phyloP scores from a whole-genome alignment of 1,284 basidiomycete species.

The Amylostereum areolatum region DNA sequence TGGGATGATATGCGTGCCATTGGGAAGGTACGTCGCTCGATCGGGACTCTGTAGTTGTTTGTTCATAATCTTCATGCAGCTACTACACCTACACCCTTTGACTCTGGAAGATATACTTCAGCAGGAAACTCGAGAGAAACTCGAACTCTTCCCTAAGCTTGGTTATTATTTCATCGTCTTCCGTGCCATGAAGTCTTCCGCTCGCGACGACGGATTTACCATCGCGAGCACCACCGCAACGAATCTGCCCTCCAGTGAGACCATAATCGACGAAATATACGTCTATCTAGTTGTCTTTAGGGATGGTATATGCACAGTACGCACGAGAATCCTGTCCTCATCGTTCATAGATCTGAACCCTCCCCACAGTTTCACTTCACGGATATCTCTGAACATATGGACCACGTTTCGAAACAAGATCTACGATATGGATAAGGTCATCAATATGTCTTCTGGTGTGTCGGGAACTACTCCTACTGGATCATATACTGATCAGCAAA shows the following conservation, averaged over 20 bases:
- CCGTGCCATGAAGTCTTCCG: conserved; percentile 70
- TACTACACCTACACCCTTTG: conserved; percentile 87
- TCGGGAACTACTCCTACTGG: not conserved
- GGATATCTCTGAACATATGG: conserved; percentile 84
- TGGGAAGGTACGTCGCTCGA: conserved; percentile 57
- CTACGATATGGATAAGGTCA: conserved; percentile 48
- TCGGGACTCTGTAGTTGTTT: not conserved
- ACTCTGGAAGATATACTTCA: conserved; percentile 96
- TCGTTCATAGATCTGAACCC: not conserved
- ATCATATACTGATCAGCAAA: not conserved
- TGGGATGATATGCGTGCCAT: conserved; percentile 88
- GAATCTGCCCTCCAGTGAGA: conserved; percentile 30
- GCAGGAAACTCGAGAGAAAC: conserved; percentile 89
- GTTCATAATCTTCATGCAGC: conserved; percentile 31
- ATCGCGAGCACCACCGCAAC: conserved; percentile 16
- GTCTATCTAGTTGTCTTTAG: conserved; percentile 88
- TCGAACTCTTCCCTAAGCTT: conserved; percentile 83
- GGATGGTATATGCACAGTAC: conserved; percentile 84
- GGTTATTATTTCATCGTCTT: conserved; percentile 95
- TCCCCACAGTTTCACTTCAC: conserved; percentile 81
- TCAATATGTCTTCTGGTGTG: conserved; percentile 66
- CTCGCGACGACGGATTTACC: conserved; percentile 34
- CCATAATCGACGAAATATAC: conserved; percentile 70
- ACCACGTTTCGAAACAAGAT: conserved; percentile 78
- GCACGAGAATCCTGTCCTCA: conserved; percentile 23